These are phyloP conservation scores for Dendrocalamus sinicus DNA, from an alignment of 176 grass and related monocot genomes.

Conservation along the genomic window DNA sequence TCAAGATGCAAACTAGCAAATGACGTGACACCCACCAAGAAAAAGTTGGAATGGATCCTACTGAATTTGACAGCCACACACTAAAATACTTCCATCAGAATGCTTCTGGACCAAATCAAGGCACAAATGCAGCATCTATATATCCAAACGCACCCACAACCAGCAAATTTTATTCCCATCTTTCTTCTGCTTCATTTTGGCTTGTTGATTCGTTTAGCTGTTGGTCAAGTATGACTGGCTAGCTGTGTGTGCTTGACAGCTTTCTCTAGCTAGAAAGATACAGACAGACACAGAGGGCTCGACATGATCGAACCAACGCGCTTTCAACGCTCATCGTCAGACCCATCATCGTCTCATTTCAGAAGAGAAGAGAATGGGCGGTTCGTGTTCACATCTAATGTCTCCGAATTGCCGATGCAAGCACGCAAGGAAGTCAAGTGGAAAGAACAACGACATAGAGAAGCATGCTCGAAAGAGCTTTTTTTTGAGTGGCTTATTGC, in stretches of 20 bases:
- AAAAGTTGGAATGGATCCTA: background rate
- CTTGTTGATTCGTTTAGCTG: background rate
- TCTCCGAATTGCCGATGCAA: background rate
- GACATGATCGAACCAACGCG: background rate
- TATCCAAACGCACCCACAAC: background rate
- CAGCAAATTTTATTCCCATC: too few species aligned
- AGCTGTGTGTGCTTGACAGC: conserved; percentile 14
- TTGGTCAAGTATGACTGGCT: background rate
- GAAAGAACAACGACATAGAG: background rate
- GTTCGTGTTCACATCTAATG: background rate
- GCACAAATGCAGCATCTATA: background rate
- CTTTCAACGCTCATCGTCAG: background rate
- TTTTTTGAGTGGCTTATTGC: too few species aligned
- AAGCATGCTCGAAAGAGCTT: too few species aligned
- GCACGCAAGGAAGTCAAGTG: background rate
- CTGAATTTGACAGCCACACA: background rate
- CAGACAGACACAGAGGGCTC: background rate
- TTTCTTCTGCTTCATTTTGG: background rate
- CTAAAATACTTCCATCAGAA: background rate
- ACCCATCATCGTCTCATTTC: background rate
- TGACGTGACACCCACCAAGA: background rate
- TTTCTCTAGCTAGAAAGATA: background rate
- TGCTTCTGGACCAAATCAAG: background rate
- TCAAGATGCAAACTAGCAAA: background rate
- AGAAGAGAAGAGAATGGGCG: background rate